These are phyloP conservation scores for Schwanniomyces sp. DNA, from an alignment of 805 yeast genomes.

Conservation along the genomic window DNA sequence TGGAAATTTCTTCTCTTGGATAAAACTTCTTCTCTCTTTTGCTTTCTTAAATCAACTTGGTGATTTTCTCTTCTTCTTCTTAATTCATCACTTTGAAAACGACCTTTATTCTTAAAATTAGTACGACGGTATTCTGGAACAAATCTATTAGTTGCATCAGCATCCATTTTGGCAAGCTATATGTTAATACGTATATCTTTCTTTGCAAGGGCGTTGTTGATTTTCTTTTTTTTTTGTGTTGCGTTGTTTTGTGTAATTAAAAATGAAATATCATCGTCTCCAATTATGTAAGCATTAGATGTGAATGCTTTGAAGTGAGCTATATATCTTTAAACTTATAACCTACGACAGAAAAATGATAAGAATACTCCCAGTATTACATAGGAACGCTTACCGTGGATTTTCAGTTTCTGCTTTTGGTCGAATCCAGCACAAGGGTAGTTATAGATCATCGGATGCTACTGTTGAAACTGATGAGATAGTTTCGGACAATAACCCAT, in stretches of 20 bases:
- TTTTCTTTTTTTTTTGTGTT: conserved; percentile 3
- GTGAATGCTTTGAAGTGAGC: background rate
- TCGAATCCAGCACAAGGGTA: conserved; percentile 14
- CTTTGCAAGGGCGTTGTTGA: conserved; percentile 8
- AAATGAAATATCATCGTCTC: conserved; percentile 1
- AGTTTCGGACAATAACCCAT: conserved; percentile 41
- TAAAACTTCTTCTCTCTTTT: conserved; percentile 91
- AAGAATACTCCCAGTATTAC: background rate
- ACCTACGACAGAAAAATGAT: background rate
- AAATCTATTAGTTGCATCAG: conserved; percentile 75
- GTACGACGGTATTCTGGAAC: conserved; percentile 98
- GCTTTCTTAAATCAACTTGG: conserved; percentile 94
- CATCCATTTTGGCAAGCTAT: conserved; percentile 52
- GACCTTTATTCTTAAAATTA: conserved; percentile 89
- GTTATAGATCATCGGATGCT: conserved; percentile 27
- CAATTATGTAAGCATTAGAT: background rate
- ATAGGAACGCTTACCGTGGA: background rate
- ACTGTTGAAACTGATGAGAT: conserved; percentile 43
- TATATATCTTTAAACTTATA: background rate
- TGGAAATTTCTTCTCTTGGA: conserved; percentile 87
- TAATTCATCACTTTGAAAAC: conserved; percentile 92
- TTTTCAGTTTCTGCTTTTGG: background rate
- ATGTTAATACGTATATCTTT: background rate
- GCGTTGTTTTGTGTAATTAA: conserved; percentile 4
- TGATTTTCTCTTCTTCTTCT: conserved; percentile 98